Percentiles rank a stretch among this genome's conserved stretches.
Conservation (phyloP, 2,329 filamentous ascomycete species). For the Fusarium penzigii region DNA sequence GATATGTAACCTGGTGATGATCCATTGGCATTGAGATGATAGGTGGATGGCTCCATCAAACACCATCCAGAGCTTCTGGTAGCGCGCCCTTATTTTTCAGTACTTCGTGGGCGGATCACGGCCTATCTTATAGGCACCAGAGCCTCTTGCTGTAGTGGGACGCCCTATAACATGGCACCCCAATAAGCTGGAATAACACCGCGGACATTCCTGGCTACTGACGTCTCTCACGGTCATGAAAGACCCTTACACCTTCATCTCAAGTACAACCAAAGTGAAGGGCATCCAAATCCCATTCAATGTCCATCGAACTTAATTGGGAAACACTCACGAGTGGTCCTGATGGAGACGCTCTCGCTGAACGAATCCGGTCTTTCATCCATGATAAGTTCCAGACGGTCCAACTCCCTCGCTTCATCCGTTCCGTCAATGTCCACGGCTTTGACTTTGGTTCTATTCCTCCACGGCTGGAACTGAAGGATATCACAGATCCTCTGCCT, state of each 20-base stretch:
- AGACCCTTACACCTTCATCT: background rate
- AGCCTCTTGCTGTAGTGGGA: no score
- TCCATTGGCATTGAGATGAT: no score
- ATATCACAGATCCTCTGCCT: constrained; percentile 91
- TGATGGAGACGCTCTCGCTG: constrained; percentile 82
- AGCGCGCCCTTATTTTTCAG: no score
- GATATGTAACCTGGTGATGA: no score
- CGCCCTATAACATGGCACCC: no score
- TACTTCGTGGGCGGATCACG: no score
- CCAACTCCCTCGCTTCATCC: constrained; percentile 90
- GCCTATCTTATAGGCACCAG: no score
- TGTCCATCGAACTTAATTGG: constrained; percentile 99
- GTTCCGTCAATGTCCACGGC: constrained; percentile 89
- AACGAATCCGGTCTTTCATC: constrained; percentile 87
- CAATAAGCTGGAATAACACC: no score
- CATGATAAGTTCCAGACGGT: constrained; percentile 95
- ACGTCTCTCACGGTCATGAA: background rate
- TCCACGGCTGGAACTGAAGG: constrained; percentile 88
- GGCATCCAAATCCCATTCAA: constrained; percentile 39
- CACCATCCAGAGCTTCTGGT: no score
- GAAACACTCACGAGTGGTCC: constrained; percentile 85
- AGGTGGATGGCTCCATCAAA: no score
- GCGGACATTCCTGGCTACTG: background rate
- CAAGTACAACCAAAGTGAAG: background rate
- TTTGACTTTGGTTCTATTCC: constrained; percentile 88